These are phyloP conservation scores for Arthromyces matolae DNA, from an alignment of 768 basidiomycete genomes.

Conservation along the genomic window DNA sequence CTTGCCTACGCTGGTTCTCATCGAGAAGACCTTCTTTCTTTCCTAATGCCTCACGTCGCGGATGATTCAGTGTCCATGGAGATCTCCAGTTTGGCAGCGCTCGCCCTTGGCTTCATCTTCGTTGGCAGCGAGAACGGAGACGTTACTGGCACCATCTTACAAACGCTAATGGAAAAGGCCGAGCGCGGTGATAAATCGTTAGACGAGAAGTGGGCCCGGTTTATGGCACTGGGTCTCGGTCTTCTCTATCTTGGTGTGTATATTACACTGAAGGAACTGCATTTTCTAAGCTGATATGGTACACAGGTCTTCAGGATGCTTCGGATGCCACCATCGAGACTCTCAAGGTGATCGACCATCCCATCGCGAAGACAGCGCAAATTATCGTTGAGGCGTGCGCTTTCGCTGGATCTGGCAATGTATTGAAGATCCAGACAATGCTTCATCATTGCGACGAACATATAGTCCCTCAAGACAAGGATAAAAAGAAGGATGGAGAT, in stretches of 20 bases:
- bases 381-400: slow-evolving; percentile 92
- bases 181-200: slow-evolving; percentile 65
- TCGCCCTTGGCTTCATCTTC: slow-evolving; percentile 92
- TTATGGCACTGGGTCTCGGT: slow-evolving; percentile 85
- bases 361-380: slow-evolving; percentile 85
- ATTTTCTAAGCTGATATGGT: background rate
- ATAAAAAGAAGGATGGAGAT: slow-evolving; percentile 41
- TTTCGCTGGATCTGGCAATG: slow-evolving; percentile 93
- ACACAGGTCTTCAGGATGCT: slow-evolving; percentile 82
- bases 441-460: slow-evolving; percentile 94
- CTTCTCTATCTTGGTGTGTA: slow-evolving; percentile 83
- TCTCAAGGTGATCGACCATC: slow-evolving; percentile 89
- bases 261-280: no score
- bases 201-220: slow-evolving; percentile 92
- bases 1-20: slow-evolving; percentile 95
- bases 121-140: slow-evolving; percentile 96
- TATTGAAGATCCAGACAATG: slow-evolving; percentile 88
- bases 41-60: slow-evolving; percentile 76
- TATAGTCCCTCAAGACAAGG: slow-evolving; percentile 61
- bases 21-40: slow-evolving; percentile 73
- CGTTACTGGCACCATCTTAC: slow-evolving; percentile 82
- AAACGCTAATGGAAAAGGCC: slow-evolving; percentile 81
- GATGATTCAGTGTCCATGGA: slow-evolving; percentile 88
- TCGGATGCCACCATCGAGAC: slow-evolving; percentile 94
- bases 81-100: slow-evolving; percentile 77